phyloP scores from a whole-genome alignment of 495 filamentous ascomycete species.

The Trichoderma gamsii region DNA sequence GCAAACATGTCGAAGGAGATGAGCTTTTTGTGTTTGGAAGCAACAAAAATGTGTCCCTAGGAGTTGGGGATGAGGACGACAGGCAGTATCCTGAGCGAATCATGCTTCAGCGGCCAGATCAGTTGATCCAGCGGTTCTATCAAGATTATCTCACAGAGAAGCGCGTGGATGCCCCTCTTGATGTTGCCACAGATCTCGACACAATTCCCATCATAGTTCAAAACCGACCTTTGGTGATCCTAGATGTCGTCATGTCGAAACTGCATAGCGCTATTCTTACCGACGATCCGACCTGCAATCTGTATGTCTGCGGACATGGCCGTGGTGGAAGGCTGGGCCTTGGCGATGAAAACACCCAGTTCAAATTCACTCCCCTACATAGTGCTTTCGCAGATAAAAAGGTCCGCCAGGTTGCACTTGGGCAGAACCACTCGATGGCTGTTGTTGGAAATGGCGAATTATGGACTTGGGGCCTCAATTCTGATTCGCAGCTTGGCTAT shows the following conservation, averaged over 20 bases:
- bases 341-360: slow-evolving; percentile 82
- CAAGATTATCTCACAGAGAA: slow-evolving; percentile 47
- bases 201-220: slow-evolving; percentile 63
- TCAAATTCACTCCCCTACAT: slow-evolving; percentile 74
- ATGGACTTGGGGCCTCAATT: slow-evolving; percentile 91
- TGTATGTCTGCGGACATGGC: slow-evolving; percentile 90
- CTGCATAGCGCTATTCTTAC: slow-evolving; percentile 87
- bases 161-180: slow-evolving; percentile 23
- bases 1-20: slow-evolving; percentile 52
- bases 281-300: slow-evolving; percentile 81
- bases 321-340: slow-evolving; percentile 84
- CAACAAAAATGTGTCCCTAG: slow-evolving; percentile 89
- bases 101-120: slow-evolving; percentile 67
- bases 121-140: slow-evolving; percentile 65
- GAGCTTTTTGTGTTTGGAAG: slow-evolving; percentile 91
- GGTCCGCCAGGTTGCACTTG: slow-evolving; percentile 67
- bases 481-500: slow-evolving; percentile 81
- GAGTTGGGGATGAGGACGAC: slow-evolving; percentile 88
- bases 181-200: slow-evolving; percentile 23
- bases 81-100: slow-evolving; percentile 87
- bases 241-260: slow-evolving; percentile 80
- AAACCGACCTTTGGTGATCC: slow-evolving; percentile 63
- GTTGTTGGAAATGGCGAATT: slow-evolving; percentile 74
- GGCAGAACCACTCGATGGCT: slow-evolving; percentile 86
- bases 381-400: slow-evolving; percentile 63